These are phyloP conservation scores for Diaporthe vexans DNA, from an alignment of 2,329 filamentous ascomycete species.

Conservation along the genomic window DNA sequence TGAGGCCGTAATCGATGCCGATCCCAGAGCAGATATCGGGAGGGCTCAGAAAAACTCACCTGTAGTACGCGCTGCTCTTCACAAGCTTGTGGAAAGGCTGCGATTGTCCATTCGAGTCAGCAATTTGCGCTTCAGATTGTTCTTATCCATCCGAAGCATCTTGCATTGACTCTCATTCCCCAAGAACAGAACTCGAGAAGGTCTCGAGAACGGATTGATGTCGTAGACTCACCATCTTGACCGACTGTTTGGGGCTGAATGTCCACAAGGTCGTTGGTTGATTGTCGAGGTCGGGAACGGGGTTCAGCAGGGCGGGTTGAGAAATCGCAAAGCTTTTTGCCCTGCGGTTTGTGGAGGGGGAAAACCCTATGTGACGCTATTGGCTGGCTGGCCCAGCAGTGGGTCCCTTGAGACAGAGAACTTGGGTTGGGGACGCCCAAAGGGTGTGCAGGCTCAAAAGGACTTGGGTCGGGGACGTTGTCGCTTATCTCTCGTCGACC, in stretches of 20 bases:
- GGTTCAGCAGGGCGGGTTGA: conserved; percentile 41
- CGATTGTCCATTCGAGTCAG: conserved; percentile 84
- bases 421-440: conserved; percentile 22
- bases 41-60: conserved; percentile 70
- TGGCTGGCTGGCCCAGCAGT: conserved; percentile 26
- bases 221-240: conserved; percentile 78
- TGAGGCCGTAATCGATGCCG: neutral
- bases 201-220: conserved; percentile 18
- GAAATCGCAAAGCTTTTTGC: conserved; percentile 27
- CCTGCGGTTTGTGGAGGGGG: conserved; percentile 24
- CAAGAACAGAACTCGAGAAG: conserved; percentile 50
- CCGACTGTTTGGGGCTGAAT: conserved; percentile 60
- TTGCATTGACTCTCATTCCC: conserved; percentile 84
- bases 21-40: neutral
- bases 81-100: conserved; percentile 94
- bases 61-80: conserved; percentile 99
- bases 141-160: conserved; percentile 89
- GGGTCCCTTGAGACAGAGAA: conserved; percentile 8
- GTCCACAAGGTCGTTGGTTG: conserved; percentile 48
- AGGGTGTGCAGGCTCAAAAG: too few relatives aligned
- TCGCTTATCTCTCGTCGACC: conserved; percentile 22
- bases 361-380: conserved; percentile 30
- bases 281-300: conserved; percentile 53
- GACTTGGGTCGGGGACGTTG: conserved; percentile 29
- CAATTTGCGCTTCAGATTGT: conserved; percentile 98